Evolutionary conservation across 768 basidiomycete species (phyloP), one percentile per base, ranked within the genome.

Genomic region (Paxillus involutus): DNA sequence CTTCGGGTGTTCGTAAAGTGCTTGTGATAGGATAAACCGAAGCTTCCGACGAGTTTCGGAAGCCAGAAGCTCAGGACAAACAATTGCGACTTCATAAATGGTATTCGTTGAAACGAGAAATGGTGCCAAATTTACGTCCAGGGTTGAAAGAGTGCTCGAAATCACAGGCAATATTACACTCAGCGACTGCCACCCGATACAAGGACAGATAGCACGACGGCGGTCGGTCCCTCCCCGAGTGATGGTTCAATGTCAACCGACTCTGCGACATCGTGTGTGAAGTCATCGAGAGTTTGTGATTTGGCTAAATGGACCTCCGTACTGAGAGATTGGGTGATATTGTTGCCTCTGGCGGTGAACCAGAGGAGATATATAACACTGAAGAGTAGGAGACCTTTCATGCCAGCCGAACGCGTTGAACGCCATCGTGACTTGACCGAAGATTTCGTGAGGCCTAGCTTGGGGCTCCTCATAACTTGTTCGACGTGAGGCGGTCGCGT

Each of bases 81-180:
- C 63, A 8, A 86, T 59, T 30, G 83, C 60, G 35, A 86, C 65
- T 62, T 83, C 78, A 11, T 66, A 66, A 3, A 85, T 55, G 37
- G 67, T 59, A 24, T 56, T 55, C 6, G 75, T 62, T 3, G 70
- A 59, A 12, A 62, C 62, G 10, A 80, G 66, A 43, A 86, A 67
- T 6, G 75, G 69, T 2, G 56, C 59, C 12, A 85, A 69, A 6
- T 72, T 66, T 0, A 57, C 47, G 41, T 68, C 68, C 37, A 81
- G 63, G 26, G 46, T 43, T 4, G 61, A 30, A 2, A 81, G 46
- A 4, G 80, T 75, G 6, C 52, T 47, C 3, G 60, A 30, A 6
- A 73, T 67, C 46, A 85, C 71, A 13, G 83, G 81, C 3, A 86
- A 64, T 37, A 86, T 59, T 12, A 72, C 79, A 13, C 79, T 79